Evolutionary conservation across 202 grass and related monocot species (phyloP).

Genomic region (Bolboschoenoplectus hybrid): DNA sequence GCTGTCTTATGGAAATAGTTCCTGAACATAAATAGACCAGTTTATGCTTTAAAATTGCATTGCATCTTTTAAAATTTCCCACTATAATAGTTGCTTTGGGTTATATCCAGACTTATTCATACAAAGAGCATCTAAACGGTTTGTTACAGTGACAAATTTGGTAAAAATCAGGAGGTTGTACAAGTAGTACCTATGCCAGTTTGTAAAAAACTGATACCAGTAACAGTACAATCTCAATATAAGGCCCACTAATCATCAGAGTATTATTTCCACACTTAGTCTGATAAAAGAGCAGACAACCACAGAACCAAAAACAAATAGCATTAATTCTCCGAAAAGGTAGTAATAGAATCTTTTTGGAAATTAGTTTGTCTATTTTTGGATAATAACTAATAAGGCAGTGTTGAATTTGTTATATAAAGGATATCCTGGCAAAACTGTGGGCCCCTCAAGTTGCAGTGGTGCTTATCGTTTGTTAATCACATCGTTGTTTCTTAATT

Average conservation of each 20-base stretch:
- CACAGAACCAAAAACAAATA: not conserved
- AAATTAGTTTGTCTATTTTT: not conserved
- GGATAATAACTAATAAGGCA: constrained; percentile 35
- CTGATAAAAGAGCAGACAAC: not conserved
- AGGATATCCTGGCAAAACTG: not conserved
- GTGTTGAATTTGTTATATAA: not conserved
- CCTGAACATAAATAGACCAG: not conserved
- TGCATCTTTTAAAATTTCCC: not conserved
- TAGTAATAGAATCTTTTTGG: not conserved
- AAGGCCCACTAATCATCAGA: not conserved
- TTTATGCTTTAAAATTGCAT: not conserved
- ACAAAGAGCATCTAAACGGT: not conserved
- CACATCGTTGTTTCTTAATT: not conserved
- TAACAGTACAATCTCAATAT: not conserved
- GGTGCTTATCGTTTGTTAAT: not conserved
- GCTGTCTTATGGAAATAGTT: not conserved
- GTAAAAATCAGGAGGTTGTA: not conserved
- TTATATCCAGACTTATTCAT: not conserved
- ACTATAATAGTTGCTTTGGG: not conserved
- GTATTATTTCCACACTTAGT: not conserved
- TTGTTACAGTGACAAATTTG: not conserved
- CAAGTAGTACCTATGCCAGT: not conserved
- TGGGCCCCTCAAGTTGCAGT: not conserved
- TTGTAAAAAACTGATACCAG: not conserved
- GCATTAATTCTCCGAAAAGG: not conserved